Evolutionary conservation across 192 early-diverging fungal genomes (phyloP), one percentile per base, ranked within the genome.

Genomic region (Radiomyces spectabilis): DNA sequence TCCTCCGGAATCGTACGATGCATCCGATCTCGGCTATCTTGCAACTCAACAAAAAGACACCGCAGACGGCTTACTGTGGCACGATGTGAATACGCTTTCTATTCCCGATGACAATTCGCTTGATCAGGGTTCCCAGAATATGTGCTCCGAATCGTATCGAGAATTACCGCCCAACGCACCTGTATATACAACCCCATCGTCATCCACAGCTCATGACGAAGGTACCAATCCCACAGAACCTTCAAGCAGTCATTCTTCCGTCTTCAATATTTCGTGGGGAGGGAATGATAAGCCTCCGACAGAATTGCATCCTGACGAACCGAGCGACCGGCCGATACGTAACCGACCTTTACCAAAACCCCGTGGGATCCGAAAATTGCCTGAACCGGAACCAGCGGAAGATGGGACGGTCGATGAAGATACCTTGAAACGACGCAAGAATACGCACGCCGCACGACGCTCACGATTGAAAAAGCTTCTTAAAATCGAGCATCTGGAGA

Each of bases 391-490:
- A 10, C 53, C 57, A 13, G 21, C 30, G 1, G 51, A 66, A 48
- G 64, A 66, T 39, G 64, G 64, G 2, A 42, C 49, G 5, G 5
- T 66, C 12, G 64, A 66, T 55, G 57, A 66, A 49, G 64, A 66
- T 18, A 66, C 57, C 9, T 21, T 66, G 22, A 59, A 51, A 34
- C 42, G 64, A 29, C 32, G 57, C 41, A 66, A 59, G 80, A 92
- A 97, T 73, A 94, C 94, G 1, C 86, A 93, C 57, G 91, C 93
- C 4, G 94, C 94, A 0, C 87, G 94, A 30, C 78, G 91, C 53
- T 92, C 89, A 27, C 83, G 94, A 25, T 75, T 85, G 64, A 84
- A 87, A 66, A 95, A 94, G 67, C 64, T 87, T 42, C 63, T 84
- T 41, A 80, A 84, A 63, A 83, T 93, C 62, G 88, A 88, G 62